Conservation (phyloP, 2,329 filamentous ascomycete genomes). For the Claviceps capensis region DNA sequence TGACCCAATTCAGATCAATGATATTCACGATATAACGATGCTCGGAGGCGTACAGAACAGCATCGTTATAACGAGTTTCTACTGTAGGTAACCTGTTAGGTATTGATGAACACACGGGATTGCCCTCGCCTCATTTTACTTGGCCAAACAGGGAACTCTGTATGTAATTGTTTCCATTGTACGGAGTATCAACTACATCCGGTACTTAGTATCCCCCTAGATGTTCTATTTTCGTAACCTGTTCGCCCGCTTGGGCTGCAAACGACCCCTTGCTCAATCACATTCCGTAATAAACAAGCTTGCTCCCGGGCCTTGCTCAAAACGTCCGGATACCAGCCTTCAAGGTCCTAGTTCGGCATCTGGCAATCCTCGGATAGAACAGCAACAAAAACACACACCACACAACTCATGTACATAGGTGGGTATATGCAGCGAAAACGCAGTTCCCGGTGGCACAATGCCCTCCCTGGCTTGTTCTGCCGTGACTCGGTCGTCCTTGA, state of each 20-base stretch:
- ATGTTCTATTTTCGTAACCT: no score
- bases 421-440: not conserved
- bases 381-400: not conserved
- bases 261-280: not conserved
- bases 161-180: no score
- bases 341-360: not conserved
- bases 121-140: no score
- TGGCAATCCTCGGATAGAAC: conserved; percentile 3
- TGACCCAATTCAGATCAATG: no score
- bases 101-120: no score
- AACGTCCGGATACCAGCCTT: not conserved
- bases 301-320: not conserved
- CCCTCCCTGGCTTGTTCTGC: conserved; percentile 2
- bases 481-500: not conserved
- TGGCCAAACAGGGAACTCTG: no score
- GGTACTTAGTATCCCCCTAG: no score
- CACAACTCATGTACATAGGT: not conserved
- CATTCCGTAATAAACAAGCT: not conserved
- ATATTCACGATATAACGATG: no score
- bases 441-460: conserved; percentile 2
- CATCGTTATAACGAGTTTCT: no score
- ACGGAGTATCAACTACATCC: no score
- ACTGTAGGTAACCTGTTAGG: no score
- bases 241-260: not conserved
- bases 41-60: no score